Base-by-base conservation (phyloP, 1,139 yeast genomes). In the Scheffersomyces titani region DNA sequence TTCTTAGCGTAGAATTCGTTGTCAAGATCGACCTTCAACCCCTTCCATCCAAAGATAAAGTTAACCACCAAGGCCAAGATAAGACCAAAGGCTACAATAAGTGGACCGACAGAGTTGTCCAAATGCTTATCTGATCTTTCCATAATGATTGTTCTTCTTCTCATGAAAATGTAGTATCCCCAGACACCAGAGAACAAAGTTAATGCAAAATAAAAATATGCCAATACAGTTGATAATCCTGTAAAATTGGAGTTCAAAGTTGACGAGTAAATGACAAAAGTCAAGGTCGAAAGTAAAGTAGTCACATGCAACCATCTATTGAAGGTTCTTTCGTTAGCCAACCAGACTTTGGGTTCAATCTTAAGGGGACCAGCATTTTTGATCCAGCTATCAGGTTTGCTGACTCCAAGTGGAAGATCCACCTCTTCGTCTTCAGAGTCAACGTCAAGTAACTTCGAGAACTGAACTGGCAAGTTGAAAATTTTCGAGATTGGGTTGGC, bases 301-400 rank as follows among this genome's bases (percentile, higher is more conserved):
- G 97, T 90, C 9, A 93, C 94, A 66, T 90, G 94, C 62, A 94
- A 81, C 99, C 99, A 94, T 73, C 96, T 86, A 78, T 91, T 89
- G 75, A 93, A 93, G 2, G 99, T 94, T 74, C 99, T 89, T 76
- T 94, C 99, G 70, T 94, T 94, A 44, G 99, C 99, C 61, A 94
- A 80, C 98, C 99, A 94, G 47, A 94, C 99, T 72, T 94, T 94
- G 44, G 98, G 96, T 77, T 94, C 99, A 56, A 94, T 92, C 72
- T 90, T 92, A 58, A 92, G 84, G 2, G 97, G 96, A 6, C 98
- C 97, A 46, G 94, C 87, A 70, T 92, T 92, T 69, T 93, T 90
- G 66, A 94, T 81, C 75, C 90, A 85, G 52, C 81, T 77, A 13
- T 83, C 86, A 53, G 99, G 99, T 69, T 88, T 90, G 53, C 81